Percentiles rank a stretch among this genome's conserved stretches.
Conservation (phyloP, 2,329 filamentous ascomycete genomes). For the Zalaria sp. region DNA sequence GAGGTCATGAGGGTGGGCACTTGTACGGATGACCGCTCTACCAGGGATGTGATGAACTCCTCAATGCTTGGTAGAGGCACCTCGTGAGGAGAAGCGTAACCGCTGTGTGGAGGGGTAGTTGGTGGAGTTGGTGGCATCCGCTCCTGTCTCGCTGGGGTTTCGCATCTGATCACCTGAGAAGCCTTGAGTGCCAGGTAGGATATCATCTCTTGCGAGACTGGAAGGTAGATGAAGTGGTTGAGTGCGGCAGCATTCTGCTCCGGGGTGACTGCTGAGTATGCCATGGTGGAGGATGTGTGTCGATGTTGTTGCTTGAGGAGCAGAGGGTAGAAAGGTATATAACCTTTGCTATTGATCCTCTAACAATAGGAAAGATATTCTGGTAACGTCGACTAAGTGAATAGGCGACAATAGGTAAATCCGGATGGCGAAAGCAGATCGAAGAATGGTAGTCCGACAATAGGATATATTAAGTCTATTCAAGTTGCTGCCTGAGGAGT, state of each 20-base stretch:
- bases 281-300: conserved; percentile 22
- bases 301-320: conserved; percentile 3
- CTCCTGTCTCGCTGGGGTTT: conserved; percentile 22
- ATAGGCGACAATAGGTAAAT: conserved; percentile 3
- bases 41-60: conserved; percentile 81
- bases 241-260: conserved; percentile 56
- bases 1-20: conserved; percentile 95
- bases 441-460: conserved; percentile 9
- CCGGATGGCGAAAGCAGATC: conserved; percentile 1
- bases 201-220: conserved; percentile 66
- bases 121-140: conserved; percentile 12
- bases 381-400: conserved; percentile 6
- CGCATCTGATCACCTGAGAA: conserved; percentile 66
- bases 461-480: conserved; percentile 13
- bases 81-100: conserved; percentile 46
- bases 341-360: conserved; percentile 12
- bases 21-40: conserved; percentile 88
- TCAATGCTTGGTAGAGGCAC: conserved; percentile 60
- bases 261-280: conserved; percentile 14
- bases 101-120: conserved; percentile 33
- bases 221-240: conserved; percentile 66
- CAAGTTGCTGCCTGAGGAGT: conserved; percentile 14
- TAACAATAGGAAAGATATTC: conserved; percentile 11
- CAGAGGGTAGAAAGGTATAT: conserved; percentile 2
- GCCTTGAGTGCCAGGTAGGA: conserved; percentile 61